A percentile compares a stretch with the other conserved stretches of the same genome.
phyloP scores from a whole-genome alignment of 2,329 filamentous ascomycete species.

The Beauveria sp. region DNA sequence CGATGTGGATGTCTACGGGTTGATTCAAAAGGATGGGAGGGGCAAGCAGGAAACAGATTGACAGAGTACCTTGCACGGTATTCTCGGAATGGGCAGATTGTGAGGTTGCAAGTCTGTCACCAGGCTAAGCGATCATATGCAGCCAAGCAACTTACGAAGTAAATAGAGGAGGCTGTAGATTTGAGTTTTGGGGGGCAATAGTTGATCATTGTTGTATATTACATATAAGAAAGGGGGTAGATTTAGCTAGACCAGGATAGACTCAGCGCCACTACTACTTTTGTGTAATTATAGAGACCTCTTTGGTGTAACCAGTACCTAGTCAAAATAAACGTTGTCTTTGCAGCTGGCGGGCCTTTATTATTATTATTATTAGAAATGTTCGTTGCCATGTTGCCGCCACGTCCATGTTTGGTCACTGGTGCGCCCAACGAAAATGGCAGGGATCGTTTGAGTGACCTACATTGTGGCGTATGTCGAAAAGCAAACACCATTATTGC shows the following conservation, averaged over 20 bases:
- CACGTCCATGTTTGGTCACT: background rate
- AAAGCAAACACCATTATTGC: background rate
- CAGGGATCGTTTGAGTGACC: background rate
- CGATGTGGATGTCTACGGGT: background rate
- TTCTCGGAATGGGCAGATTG: background rate
- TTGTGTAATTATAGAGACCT: background rate
- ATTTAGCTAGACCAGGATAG: conserved; percentile 10
- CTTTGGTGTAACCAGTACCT: background rate
- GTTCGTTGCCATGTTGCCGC: background rate
- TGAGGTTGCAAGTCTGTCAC: background rate
- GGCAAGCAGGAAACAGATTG: background rate
- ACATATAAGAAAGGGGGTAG: background rate
- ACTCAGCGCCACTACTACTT: conserved; percentile 1
- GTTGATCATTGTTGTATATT: conserved; percentile 1
- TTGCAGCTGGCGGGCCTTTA: background rate
- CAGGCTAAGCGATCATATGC: background rate
- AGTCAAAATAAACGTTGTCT: background rate
- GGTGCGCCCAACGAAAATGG: background rate
- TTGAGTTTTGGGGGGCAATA: background rate
- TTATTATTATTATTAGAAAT: background rate
- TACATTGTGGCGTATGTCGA: background rate
- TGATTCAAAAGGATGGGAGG: background rate
- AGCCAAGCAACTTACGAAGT: background rate
- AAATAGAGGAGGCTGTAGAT: background rate
- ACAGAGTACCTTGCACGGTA: background rate